Conservation (phyloP, 352 stramenopile genomes). For the Pythium apleroticum region DNA sequence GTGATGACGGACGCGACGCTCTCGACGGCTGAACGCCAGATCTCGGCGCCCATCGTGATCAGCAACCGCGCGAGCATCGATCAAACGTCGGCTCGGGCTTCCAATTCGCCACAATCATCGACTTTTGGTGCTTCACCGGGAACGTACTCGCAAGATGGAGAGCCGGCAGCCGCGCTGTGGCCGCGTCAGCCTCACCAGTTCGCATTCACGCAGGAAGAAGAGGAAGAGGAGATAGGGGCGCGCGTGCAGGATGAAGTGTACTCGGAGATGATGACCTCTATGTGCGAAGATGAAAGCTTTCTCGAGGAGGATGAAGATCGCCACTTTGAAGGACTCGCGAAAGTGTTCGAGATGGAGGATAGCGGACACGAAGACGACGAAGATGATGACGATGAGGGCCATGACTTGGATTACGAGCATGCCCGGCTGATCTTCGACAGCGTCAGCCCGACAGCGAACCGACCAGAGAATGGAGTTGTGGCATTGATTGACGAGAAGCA, state of each 20-base stretch:
- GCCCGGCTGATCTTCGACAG: constrained; percentile 5
- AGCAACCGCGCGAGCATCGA: constrained; percentile 26
- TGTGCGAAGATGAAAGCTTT: constrained; percentile 62
- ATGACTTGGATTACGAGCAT: constrained; percentile 5
- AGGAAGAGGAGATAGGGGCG: constrained; percentile 52
- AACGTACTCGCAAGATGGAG: constrained; percentile 62
- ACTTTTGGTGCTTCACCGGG: constrained; percentile 64
- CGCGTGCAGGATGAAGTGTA: constrained; percentile 78
- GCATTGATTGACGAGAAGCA: constrained; percentile 43
- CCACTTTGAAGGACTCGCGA: constrained; percentile 36
- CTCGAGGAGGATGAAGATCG: constrained; percentile 41
- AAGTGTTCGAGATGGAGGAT: constrained; percentile 66
- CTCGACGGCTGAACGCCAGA: constrained; percentile 43
- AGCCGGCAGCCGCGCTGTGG: constrained; percentile 75
- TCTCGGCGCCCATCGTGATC: constrained; percentile 60
- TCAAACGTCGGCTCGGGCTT: constrained; percentile 33
- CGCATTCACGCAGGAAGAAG: constrained; percentile 83
- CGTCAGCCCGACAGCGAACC: neutral
- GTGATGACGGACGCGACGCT: constrained; percentile 66
- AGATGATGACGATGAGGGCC: constrained; percentile 7
- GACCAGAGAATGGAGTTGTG: neutral
- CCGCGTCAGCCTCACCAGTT: constrained; percentile 81
- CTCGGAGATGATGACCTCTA: constrained; percentile 69
- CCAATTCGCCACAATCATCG: constrained; percentile 68
- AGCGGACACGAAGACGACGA: constrained; percentile 25